These are phyloP conservation scores for Diaporthe sp. DNA, from an alignment of 2,329 filamentous ascomycete genomes.

Conservation along the genomic window DNA sequence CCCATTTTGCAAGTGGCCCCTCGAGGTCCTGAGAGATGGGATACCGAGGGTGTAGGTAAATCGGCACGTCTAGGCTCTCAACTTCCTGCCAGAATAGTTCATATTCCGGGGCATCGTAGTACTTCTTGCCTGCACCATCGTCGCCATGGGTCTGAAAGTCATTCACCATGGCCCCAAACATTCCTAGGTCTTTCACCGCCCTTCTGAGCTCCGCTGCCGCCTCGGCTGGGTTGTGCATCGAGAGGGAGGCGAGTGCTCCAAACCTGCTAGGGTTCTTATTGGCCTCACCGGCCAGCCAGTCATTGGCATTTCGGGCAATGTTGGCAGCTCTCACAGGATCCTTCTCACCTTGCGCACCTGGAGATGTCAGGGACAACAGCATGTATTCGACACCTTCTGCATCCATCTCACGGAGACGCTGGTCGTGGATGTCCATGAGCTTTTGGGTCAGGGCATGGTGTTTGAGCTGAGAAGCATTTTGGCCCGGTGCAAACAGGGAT, in stretches of 20 bases:
- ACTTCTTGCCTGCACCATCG: slow-evolving; percentile 45
- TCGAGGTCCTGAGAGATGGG: slow-evolving; percentile 49
- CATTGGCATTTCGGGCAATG: slow-evolving; percentile 49
- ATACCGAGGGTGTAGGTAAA: slow-evolving; percentile 54
- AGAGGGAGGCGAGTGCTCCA: slow-evolving; percentile 51
- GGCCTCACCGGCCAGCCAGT: slow-evolving; percentile 51
- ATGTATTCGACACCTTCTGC: slow-evolving; percentile 55
- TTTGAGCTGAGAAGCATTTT: slow-evolving; percentile 41
- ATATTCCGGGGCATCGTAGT: slow-evolving; percentile 51
- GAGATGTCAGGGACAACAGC: slow-evolving; percentile 52
- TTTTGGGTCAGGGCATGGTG: slow-evolving; percentile 46
- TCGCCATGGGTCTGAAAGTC: slow-evolving; percentile 49
- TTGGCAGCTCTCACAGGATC: slow-evolving; percentile 46
- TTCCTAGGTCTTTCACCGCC: slow-evolving; percentile 50
- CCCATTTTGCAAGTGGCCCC: slow-evolving; percentile 42
- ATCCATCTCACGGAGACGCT: slow-evolving; percentile 51
- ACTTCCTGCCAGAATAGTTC: slow-evolving; percentile 51
- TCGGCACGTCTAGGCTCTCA: slow-evolving; percentile 51
- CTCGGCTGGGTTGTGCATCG: slow-evolving; percentile 51
- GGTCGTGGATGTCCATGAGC: slow-evolving; percentile 50
- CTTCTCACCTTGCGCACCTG: slow-evolving; percentile 50
- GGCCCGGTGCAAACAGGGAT: slow-evolving; percentile 45
- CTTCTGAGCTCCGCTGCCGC: slow-evolving; percentile 50
- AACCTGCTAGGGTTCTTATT: slow-evolving; percentile 48
- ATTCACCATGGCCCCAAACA: slow-evolving; percentile 53